These are phyloP conservation scores for Aspergillus oerlinghausenensis DNA, from an alignment of 2,329 filamentous ascomycete species.

Conservation along the genomic window DNA sequence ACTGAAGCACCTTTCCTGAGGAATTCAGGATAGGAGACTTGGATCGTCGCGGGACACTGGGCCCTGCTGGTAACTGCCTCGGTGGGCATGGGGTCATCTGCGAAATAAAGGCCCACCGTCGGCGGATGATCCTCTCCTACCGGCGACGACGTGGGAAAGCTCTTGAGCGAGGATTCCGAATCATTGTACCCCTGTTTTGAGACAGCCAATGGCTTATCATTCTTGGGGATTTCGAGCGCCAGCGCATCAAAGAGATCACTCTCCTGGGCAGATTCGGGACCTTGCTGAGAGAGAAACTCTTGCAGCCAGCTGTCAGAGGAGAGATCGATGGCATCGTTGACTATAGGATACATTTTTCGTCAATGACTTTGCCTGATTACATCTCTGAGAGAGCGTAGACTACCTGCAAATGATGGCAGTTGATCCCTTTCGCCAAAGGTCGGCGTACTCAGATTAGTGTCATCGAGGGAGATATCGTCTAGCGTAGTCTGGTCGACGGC, in stretches of 20 bases:
- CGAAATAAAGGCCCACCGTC: not conserved
- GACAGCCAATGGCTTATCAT: not conserved
- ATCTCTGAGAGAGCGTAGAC: not conserved
- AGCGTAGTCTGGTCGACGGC: constrained; percentile 6
- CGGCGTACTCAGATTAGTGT: constrained; percentile 6
- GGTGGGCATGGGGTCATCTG: not conserved
- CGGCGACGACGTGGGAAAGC: not conserved
- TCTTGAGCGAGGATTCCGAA: not conserved
- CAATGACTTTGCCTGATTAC: not conserved
- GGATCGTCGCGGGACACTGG: not conserved
- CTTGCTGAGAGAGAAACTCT: constrained; percentile 20
- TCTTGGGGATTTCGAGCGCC: constrained; percentile 4
- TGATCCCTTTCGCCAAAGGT: constrained; percentile 8
- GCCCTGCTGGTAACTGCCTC: not conserved
- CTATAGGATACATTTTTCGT: constrained; percentile 2
- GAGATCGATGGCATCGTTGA: constrained; percentile 19
- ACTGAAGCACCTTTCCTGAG: constrained; percentile 2
- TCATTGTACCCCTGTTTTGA: constrained; percentile 4
- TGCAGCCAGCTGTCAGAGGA: constrained; percentile 26
- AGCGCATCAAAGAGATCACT: constrained; percentile 10
- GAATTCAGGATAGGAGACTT: constrained; percentile 1
- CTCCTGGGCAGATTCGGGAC: constrained; percentile 9
- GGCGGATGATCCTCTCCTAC: not conserved
- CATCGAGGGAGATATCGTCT: constrained; percentile 6
- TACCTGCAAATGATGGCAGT: constrained; percentile 9